A percentile compares a stretch with the other conserved stretches of the same genome.
phyloP scores from a whole-genome alignment of 2,329 filamentous ascomycete genomes.

The Penicillium palitans region DNA sequence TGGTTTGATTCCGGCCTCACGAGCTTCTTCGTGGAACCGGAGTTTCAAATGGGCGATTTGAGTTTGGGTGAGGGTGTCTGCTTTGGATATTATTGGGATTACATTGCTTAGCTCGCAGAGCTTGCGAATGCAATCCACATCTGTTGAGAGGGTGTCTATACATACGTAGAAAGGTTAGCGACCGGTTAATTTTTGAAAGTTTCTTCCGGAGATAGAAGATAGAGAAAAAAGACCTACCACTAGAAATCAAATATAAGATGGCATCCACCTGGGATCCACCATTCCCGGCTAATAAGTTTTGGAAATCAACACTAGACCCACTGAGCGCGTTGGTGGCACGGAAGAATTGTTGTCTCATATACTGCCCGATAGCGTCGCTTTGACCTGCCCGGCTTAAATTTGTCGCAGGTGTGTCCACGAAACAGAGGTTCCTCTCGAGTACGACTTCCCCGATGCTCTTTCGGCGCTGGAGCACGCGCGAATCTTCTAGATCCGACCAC shows the following conservation, averaged over 20 bases:
- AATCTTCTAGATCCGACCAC: slow-evolving; percentile 79
- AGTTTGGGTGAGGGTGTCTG: slow-evolving; percentile 65
- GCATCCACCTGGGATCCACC: slow-evolving; percentile 83
- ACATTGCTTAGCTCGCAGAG: slow-evolving; percentile 77
- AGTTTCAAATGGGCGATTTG: slow-evolving; percentile 62
- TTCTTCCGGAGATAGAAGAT: background rate
- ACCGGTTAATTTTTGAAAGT: background rate
- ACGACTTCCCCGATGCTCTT: slow-evolving; percentile 75
- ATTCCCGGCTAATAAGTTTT: slow-evolving; percentile 74
- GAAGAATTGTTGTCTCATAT: slow-evolving; percentile 69
- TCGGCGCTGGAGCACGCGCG: slow-evolving; percentile 59
- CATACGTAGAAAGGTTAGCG: slow-evolving; percentile 8
- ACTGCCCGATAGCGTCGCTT: slow-evolving; percentile 64
- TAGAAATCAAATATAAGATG: slow-evolving; percentile 76
- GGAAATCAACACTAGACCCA: slow-evolving; percentile 71
- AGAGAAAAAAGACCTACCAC: slow-evolving; percentile 55
- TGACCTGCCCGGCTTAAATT: slow-evolving; percentile 55
- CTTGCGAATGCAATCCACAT: slow-evolving; percentile 70
- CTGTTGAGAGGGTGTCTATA: slow-evolving; percentile 59
- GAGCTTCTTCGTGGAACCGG: slow-evolving; percentile 37
- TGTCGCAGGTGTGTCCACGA: slow-evolving; percentile 75
- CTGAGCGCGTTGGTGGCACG: slow-evolving; percentile 61
- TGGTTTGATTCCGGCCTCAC: slow-evolving; percentile 56
- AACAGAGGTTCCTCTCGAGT: slow-evolving; percentile 88
- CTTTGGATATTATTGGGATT: slow-evolving; percentile 75